These are phyloP conservation scores for Blastobotrys mokoenaii DNA, from an alignment of 805 yeast species.

Conservation along the genomic window DNA sequence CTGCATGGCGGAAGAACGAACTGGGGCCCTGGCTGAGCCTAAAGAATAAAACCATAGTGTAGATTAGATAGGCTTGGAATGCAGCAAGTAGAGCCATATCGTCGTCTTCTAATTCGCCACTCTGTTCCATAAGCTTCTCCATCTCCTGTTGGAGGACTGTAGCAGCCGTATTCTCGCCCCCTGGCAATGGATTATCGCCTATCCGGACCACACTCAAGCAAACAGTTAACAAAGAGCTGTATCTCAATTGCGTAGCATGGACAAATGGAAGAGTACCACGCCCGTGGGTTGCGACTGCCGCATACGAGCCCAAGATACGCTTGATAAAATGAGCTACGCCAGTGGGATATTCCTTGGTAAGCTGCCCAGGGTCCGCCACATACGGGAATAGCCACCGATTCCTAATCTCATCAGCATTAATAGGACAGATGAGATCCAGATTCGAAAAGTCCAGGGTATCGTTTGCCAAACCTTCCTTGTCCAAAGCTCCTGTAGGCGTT, in stretches of 20 bases:
- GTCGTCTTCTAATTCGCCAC: background rate
- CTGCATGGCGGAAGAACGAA: background rate
- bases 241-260: background rate
- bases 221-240: background rate
- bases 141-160: background rate
- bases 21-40: background rate
- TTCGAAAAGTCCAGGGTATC: background rate
- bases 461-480: background rate
- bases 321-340: background rate
- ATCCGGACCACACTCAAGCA: background rate
- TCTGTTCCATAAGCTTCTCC: background rate
- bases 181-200: background rate
- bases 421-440: background rate
- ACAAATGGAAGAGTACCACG: background rate
- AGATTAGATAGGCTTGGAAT: background rate
- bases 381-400: background rate
- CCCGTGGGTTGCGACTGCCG: background rate
- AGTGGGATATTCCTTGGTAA: background rate
- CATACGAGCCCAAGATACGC: background rate
- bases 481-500: background rate
- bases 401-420: background rate
- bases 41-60: background rate
- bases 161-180: background rate
- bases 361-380: background rate
- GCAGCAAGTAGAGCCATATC: background rate